These are phyloP conservation scores for Lepidium aucheri DNA, from an alignment of 345 rosid species.

Conservation along the genomic window DNA sequence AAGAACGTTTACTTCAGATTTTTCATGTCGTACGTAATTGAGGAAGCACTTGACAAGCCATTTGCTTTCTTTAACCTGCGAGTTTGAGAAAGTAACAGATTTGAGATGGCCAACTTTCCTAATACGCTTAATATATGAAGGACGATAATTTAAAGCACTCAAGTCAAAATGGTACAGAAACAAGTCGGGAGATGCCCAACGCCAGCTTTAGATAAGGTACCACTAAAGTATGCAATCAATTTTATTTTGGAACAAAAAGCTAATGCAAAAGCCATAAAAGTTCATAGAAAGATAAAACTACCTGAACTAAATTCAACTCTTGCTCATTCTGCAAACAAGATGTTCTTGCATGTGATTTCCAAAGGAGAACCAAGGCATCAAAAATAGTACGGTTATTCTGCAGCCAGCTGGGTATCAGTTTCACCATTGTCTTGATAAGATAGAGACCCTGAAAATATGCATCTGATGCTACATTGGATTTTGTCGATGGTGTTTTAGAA, in stretches of 20 bases:
- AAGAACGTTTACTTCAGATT: conserved; percentile 67
- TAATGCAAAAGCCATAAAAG: neutral
- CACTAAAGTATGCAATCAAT: conserved; percentile 1
- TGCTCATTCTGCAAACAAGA: conserved; percentile 87
- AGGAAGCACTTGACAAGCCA: conserved; percentile 97
- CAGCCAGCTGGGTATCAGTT: conserved; percentile 84
- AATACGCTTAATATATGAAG: neutral
- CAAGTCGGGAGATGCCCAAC: conserved; percentile 2
- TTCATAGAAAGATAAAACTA: conserved; percentile 27
- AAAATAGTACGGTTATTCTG: conserved; percentile 73
- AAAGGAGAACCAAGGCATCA: conserved; percentile 68
- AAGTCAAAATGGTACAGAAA: conserved; percentile 4
- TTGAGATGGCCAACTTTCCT: conserved; percentile 2
- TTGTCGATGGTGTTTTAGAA: conserved; percentile 28
- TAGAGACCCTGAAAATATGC: conserved; percentile 92
- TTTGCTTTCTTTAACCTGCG: conserved; percentile 57
- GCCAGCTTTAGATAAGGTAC: conserved; percentile 2
- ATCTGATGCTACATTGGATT: conserved; percentile 45
- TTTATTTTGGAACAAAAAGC: conserved; percentile 1
- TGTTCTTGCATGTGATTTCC: conserved; percentile 89
- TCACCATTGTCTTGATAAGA: conserved; percentile 81
- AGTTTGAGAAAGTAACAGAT: conserved; percentile 8
- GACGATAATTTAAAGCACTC: neutral
- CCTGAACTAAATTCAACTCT: conserved; percentile 88
- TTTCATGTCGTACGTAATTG: conserved; percentile 79